These are phyloP conservation scores for Pseudopyricularia cyperi DNA, from an alignment of 2,329 filamentous ascomycete species.

Conservation along the genomic window DNA sequence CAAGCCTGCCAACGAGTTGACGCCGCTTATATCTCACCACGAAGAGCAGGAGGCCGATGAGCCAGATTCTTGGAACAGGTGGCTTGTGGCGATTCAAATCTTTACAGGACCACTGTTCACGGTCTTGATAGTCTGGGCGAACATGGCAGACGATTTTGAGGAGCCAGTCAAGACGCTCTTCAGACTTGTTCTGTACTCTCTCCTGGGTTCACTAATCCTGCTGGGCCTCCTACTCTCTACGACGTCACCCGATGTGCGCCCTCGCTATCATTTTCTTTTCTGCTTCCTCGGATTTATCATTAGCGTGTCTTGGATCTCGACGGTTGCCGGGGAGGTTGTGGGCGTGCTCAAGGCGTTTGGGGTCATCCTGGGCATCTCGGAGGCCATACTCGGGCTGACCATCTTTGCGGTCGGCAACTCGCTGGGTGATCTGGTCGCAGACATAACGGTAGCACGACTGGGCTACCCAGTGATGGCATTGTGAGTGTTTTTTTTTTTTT, in stretches of 20 bases:
- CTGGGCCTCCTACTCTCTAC: slow-evolving; percentile 54
- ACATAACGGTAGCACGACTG: slow-evolving; percentile 85
- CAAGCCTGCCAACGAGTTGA: neutral
- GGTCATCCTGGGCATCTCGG: slow-evolving; percentile 82
- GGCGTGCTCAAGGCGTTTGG: slow-evolving; percentile 87
- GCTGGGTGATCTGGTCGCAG: slow-evolving; percentile 82
- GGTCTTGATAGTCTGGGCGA: slow-evolving; percentile 62
- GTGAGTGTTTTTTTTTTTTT: slow-evolving; percentile 24
- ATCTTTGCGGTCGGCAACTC: slow-evolving; percentile 96
- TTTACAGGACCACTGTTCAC: slow-evolving; percentile 82
- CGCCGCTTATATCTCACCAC: neutral
- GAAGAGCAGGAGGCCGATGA: neutral
- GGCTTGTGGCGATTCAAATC: slow-evolving; percentile 75
- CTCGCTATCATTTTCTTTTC: slow-evolving; percentile 62
- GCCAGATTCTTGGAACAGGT: slow-evolving; percentile 61
- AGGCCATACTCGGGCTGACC: slow-evolving; percentile 87
- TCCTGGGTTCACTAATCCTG: slow-evolving; percentile 55
- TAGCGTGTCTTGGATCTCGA: slow-evolving; percentile 90
- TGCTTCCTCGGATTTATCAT: slow-evolving; percentile 87
- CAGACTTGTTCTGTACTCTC: slow-evolving; percentile 45
- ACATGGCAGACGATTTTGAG: slow-evolving; percentile 38
- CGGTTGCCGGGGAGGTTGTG: slow-evolving; percentile 90
- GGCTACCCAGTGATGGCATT: slow-evolving; percentile 94
- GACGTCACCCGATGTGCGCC: slow-evolving; percentile 54
- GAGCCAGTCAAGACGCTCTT: slow-evolving; percentile 37